Evolutionary conservation across 2,329 filamentous ascomycete species (phyloP).

Genomic region (Aspergillus carbonarius): DNA sequence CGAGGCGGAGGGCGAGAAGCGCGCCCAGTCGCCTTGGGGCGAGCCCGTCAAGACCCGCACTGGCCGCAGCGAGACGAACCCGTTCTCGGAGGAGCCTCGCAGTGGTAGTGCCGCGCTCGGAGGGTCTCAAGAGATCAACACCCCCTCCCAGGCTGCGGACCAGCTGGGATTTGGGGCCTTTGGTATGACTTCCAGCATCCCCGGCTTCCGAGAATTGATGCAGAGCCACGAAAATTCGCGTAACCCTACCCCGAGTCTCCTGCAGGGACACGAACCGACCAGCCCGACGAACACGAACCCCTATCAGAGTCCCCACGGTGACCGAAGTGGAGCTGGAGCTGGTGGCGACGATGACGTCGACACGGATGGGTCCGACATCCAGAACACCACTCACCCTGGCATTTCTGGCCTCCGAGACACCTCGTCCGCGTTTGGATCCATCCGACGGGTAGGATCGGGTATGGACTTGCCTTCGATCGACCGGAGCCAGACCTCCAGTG

Average conservation of each 20-base stretch:
- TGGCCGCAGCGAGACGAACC: constrained; percentile 51
- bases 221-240: constrained; percentile 58
- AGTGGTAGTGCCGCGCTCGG: constrained; percentile 67
- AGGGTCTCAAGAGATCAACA: constrained; percentile 69
- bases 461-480: constrained; percentile 68
- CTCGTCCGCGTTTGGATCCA: constrained; percentile 53
- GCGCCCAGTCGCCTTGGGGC: constrained; percentile 53
- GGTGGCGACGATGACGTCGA: constrained; percentile 65
- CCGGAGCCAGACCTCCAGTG: constrained; percentile 89
- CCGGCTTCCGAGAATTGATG: constrained; percentile 58
- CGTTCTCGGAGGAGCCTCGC: constrained; percentile 51
- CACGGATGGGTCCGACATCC: constrained; percentile 54
- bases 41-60: constrained; percentile 47
- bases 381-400: constrained; percentile 51
- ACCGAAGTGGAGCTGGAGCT: constrained; percentile 48
- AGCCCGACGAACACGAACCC: constrained; percentile 96
- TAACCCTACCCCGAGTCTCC: constrained; percentile 54
- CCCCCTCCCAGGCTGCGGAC: constrained; percentile 49
- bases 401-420: constrained; percentile 56
- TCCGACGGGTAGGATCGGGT: constrained; percentile 54
- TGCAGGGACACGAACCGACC: constrained; percentile 64
- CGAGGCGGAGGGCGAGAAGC: constrained; percentile 50
- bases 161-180: constrained; percentile 61
- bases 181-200: constrained; percentile 58
- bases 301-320: constrained; percentile 84